These are phyloP conservation scores for Termitomyces sp. DNA, from an alignment of 768 basidiomycete genomes.

Conservation along the genomic window DNA sequence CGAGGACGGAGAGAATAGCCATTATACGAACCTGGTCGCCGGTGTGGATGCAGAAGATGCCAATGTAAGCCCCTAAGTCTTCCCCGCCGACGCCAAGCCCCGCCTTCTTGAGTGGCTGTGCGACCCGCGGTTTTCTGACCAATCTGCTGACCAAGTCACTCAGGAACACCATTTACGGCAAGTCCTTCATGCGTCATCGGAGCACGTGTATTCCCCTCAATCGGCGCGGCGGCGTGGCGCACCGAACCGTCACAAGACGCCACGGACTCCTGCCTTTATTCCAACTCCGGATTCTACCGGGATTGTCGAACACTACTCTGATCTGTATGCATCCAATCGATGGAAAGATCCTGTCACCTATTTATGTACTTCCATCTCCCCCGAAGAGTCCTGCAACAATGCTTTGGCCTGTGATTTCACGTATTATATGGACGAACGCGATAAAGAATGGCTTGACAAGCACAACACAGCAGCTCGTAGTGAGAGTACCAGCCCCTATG, in stretches of 20 bases:
- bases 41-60: conserved; percentile 93
- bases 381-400: conserved; percentile 67
- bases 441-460: conserved; percentile 90
- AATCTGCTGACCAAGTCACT: conserved; percentile 34
- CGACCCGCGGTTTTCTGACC: conserved; percentile 47
- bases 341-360: conserved; percentile 81
- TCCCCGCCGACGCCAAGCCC: conserved; percentile 34
- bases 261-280: conserved; percentile 64
- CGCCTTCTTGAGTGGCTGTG: conserved; percentile 42
- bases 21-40: conserved; percentile 68
- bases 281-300: conserved; percentile 91
- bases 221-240: background rate
- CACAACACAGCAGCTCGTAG: conserved; percentile 83
- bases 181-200: conserved; percentile 37
- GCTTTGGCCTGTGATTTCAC: conserved; percentile 72
- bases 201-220: conserved; percentile 19
- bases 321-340: conserved; percentile 64
- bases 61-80: conserved; percentile 64
- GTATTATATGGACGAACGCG: conserved; percentile 95
- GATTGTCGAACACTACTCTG: conserved; percentile 69
- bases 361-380: conserved; percentile 77
- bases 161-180: conserved; percentile 55
- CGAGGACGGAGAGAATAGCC: conserved; percentile 78
- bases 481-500: background rate
- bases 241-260: background rate